Evolutionary conservation across 2,329 filamentous ascomycete species (phyloP), one percentile per base, ranked within the genome.

Genomic region (Colletotrichum sp.): DNA sequence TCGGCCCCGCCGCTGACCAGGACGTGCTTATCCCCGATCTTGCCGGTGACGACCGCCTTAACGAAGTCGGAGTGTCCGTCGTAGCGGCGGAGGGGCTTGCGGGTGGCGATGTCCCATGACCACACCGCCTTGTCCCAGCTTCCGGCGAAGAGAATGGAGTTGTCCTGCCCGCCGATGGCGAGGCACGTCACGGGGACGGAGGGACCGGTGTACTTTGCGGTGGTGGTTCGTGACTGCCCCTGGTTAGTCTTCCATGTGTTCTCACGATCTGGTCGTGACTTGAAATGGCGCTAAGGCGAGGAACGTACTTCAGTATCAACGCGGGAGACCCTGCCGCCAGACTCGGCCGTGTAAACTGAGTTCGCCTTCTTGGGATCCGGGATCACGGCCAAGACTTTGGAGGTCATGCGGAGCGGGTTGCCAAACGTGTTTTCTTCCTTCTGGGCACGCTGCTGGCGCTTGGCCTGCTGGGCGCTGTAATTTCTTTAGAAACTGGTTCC

Each of bases 61-160:
- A 99, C 94, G 82, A 99, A 99, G 85, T 99, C 97, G 3, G 91
- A 89, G 84, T 99, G 96, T 6, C 95, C 96, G 74, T 90, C 90
- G 79, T 93, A 96, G 78, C 89, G 92, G 77, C 87, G 89, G n/a
- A 87, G 87, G 2, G 87, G 85, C 34, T 87, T 83, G 59, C 87
- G 88, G 5, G 91, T 91, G 21, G 89, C 86, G 36, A 93, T 86
- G 80, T 95, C 90, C 94, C 95, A 98, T 36, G 94, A 94, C 93
- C 96, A 98, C 74, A 99, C 90, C 24, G 92, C 90, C 86, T 98
- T 98, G 86, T 99, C 96, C 97, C 97, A 99, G 75, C 93, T 97
- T 39, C 96, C 96, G 28, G 95, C 95, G 83, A 95, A 98, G 13
- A 98, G 82, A 2, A 90, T 94, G 67, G 83, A 85, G 75, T 87